Evolutionary conservation across 352 stramenopile genomes (phyloP).

Genomic region (Globisporangium heterothallicum): DNA sequence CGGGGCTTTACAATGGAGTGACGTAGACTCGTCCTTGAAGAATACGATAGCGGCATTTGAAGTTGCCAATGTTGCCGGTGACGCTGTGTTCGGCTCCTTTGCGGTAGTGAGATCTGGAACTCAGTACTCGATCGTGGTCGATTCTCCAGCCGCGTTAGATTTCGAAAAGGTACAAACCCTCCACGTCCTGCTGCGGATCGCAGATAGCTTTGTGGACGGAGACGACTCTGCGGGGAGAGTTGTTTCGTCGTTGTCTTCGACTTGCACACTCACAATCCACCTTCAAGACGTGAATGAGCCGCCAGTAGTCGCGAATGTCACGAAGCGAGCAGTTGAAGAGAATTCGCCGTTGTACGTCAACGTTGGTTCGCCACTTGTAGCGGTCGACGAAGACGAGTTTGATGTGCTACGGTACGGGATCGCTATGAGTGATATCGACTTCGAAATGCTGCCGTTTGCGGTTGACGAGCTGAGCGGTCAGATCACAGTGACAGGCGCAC

Average conservation of each 20-base stretch:
- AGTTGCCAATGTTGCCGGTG: slow-evolving; percentile 16
- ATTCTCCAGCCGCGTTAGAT: neutral
- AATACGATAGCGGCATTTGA: slow-evolving; percentile 49
- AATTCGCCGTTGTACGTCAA: slow-evolving; percentile 19
- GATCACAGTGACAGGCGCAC: slow-evolving; percentile 16
- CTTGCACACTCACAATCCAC: slow-evolving; percentile 27
- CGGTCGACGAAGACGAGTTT: slow-evolving; percentile 3
- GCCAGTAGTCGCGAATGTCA: slow-evolving; percentile 20
- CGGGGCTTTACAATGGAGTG: slow-evolving; percentile 28
- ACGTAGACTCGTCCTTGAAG: slow-evolving; percentile 26
- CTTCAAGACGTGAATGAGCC: slow-evolving; percentile 45
- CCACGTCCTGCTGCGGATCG: slow-evolving; percentile 6
- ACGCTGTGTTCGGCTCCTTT: slow-evolving; percentile 9
- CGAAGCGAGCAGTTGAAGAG: slow-evolving; percentile 26
- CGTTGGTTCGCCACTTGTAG: slow-evolving; percentile 5
- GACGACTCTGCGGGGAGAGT: neutral
- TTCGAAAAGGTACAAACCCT: slow-evolving; percentile 1
- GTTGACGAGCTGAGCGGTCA: slow-evolving; percentile 35
- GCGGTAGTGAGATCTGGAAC: neutral
- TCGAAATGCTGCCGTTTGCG: slow-evolving; percentile 26
- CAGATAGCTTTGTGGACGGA: slow-evolving; percentile 7
- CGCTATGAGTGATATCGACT: neutral
- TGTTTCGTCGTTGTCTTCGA: slow-evolving; percentile 35
- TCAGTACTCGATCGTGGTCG: neutral
- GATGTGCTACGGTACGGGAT: slow-evolving; percentile 2